Percentiles rank a stretch among this genome's conserved stretches.
Conservation (phyloP, 495 filamentous ascomycete genomes). For the Tetracladium setigerum region DNA sequence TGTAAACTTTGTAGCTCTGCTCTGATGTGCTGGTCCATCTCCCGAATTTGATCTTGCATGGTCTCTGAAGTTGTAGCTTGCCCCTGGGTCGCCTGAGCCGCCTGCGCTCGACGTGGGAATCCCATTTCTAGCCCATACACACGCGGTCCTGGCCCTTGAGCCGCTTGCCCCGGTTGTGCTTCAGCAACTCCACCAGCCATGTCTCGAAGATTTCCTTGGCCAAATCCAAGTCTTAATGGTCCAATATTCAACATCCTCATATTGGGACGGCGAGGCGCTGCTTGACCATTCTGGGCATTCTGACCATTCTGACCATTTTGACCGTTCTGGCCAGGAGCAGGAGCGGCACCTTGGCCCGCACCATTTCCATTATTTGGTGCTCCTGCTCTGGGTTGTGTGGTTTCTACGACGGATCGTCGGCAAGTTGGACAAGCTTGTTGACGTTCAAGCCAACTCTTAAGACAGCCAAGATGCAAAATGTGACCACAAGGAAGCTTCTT, state of each 20-base stretch:
- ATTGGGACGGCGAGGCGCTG: constrained; percentile 13
- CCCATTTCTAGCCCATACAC: constrained; percentile 21
- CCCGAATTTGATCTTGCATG: constrained; percentile 49
- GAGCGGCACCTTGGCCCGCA: constrained; percentile 22
- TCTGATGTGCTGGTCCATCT: constrained; percentile 58
- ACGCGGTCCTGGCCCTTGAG: constrained; percentile 5
- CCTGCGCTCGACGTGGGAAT: constrained; percentile 17
- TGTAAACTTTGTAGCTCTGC: constrained; percentile 53
- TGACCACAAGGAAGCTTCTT: constrained; percentile 97
- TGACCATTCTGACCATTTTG: neutral
- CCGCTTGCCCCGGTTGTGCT: constrained; percentile 15
- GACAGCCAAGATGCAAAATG: constrained; percentile 87
- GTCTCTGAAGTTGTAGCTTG: constrained; percentile 13
- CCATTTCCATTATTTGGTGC: constrained; percentile 24
- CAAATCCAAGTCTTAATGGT: constrained; percentile 49
- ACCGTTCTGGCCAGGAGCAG: neutral
- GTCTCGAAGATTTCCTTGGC: constrained; percentile 29
- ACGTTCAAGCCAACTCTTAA: constrained; percentile 95
- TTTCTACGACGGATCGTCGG: constrained; percentile 66
- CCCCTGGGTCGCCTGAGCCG: constrained; percentile 16
- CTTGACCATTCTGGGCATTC: constrained; percentile 14
- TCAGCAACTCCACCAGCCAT: constrained; percentile 15
- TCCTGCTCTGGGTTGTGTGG: constrained; percentile 18
- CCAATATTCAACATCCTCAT: constrained; percentile 55
- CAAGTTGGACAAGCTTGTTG: constrained; percentile 98